Evolutionary conservation across 192 early-diverging fungal species (phyloP).

Genomic region (Funneliformis mosseae): DNA sequence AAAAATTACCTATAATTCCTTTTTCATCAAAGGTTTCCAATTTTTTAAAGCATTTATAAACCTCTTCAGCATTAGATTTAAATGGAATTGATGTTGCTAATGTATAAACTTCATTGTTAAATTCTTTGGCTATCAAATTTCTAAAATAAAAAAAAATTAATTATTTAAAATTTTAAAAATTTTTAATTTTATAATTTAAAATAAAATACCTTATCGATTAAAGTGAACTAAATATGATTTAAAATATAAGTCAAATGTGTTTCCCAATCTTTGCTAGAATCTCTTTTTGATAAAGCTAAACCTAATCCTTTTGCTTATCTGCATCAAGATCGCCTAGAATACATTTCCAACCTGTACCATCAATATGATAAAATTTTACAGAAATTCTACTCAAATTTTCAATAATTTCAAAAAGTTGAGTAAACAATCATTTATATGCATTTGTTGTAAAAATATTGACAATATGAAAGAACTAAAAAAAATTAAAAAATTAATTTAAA

Average conservation of each 20-base stretch:
- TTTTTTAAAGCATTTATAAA: neutral
- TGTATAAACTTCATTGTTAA: neutral
- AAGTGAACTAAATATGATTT: neutral
- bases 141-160: neutral
- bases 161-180: neutral
- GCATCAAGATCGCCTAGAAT: neutral
- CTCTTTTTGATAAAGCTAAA: neutral
- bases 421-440: conserved; percentile 6
- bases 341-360: neutral
- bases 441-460: neutral
- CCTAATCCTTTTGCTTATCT: neutral
- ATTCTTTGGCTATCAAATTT: neutral
- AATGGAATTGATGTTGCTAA: neutral
- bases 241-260: conserved; percentile 12
- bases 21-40: neutral
- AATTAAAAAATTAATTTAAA: neutral
- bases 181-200: too few species aligned
- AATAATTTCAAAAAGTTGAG: neutral
- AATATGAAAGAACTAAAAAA: neutral
- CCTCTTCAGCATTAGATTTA: neutral
- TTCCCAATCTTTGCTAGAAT: neutral
- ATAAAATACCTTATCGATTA: neutral
- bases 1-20: too few species aligned
- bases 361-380: neutral
- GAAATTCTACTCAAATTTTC: neutral